These are phyloP conservation scores for Cladophialophora immunda DNA, from an alignment of 2,329 filamentous ascomycete genomes.

Conservation along the genomic window DNA sequence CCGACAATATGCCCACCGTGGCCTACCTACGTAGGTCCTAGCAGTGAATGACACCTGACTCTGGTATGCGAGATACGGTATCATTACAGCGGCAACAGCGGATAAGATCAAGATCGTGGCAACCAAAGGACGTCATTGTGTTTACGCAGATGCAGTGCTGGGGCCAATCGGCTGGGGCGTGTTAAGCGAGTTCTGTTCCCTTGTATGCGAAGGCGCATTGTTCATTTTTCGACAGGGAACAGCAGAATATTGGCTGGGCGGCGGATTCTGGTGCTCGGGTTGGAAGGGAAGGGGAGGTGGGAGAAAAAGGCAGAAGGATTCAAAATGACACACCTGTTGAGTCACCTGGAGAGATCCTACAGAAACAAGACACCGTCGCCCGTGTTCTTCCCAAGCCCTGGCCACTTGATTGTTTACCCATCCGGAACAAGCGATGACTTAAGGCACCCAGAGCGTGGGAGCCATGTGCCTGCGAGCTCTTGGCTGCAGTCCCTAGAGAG, in stretches of 20 bases:
- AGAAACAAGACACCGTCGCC: not conserved
- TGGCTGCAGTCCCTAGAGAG: not conserved
- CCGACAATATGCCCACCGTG: too few relatives aligned
- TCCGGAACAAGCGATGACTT: slow-evolving; percentile 25
- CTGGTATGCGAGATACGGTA: not conserved
- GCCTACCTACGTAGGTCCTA: not conserved
- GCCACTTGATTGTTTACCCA: slow-evolving; percentile 21
- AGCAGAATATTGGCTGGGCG: not conserved
- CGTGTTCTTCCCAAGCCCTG: not conserved
- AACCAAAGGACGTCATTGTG: slow-evolving; percentile 25
- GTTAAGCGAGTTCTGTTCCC: slow-evolving; percentile 20
- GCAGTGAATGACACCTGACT: not conserved
- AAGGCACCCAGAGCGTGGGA: slow-evolving; percentile 17
- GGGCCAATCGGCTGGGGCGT: slow-evolving; percentile 20
- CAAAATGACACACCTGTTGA: not conserved
- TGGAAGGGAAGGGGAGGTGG: not conserved
- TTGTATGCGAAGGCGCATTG: not conserved
- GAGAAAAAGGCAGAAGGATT: not conserved
- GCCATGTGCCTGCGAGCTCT: slow-evolving; percentile 12
- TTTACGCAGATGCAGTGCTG: slow-evolving; percentile 13
- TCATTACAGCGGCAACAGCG: not conserved
- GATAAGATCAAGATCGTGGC: slow-evolving; percentile 2
- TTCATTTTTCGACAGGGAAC: not conserved
- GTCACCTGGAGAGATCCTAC: not conserved
- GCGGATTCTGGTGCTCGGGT: not conserved